Conservation (phyloP, 192 early-diverging fungal genomes). For the Linnemannia schmuckeri region DNA sequence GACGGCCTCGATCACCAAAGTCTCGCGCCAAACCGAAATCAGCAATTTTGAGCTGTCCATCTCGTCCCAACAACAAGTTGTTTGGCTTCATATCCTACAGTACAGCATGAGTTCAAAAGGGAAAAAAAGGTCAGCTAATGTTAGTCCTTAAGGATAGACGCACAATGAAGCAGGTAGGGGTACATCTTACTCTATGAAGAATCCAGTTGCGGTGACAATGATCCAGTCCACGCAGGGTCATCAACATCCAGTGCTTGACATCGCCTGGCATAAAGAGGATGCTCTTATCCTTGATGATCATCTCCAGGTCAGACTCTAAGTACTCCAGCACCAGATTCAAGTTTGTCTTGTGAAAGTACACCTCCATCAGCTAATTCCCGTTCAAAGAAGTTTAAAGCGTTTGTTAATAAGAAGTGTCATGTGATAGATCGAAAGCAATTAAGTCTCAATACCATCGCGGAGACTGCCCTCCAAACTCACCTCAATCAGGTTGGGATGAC, state of each 20-base stretch:
- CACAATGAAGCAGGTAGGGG: neutral
- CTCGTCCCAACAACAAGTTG: conserved; percentile 82
- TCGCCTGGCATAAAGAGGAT: conserved; percentile 91
- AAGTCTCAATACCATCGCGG: no score
- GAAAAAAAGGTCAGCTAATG: neutral
- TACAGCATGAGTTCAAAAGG: neutral
- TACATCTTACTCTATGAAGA: conserved; percentile 79
- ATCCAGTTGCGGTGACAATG: conserved; percentile 94
- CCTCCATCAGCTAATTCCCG: conserved; percentile 82
- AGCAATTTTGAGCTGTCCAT: conserved; percentile 95
- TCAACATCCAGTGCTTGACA: conserved; percentile 98
- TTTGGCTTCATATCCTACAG: conserved; percentile 88
- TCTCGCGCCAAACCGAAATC: conserved; percentile 99
- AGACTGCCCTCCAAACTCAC: conserved; percentile 38
- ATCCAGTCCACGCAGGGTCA: conserved; percentile 93
- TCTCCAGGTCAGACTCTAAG: conserved; percentile 94
- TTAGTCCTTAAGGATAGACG: neutral
- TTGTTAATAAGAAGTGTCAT: neutral
- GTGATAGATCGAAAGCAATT: no score
- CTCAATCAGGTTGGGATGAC: conserved; percentile 94
- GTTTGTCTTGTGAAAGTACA: conserved; percentile 91
- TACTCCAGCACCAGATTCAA: conserved; percentile 96
- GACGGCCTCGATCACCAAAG: conserved; percentile 82
- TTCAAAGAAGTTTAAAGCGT: neutral
- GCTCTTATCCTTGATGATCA: conserved; percentile 94